Evolutionary conservation across 805 yeast species (phyloP).

Genomic region (Suhomyces sp.): DNA sequence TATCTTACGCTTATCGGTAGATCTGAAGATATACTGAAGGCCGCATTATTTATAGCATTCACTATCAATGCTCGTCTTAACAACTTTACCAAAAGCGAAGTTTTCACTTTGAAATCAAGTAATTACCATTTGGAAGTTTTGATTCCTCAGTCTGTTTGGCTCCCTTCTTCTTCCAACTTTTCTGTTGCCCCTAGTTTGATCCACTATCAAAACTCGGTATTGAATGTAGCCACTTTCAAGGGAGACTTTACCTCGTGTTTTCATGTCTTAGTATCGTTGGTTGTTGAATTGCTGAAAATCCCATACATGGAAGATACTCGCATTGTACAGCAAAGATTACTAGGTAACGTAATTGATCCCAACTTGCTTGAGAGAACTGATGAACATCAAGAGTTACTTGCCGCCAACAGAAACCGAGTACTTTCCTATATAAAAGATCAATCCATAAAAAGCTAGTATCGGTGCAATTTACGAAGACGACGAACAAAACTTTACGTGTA

Average conservation of each 20-base stretch:
- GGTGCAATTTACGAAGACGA: not conserved
- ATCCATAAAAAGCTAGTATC: not conserved
- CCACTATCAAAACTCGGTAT: not conserved
- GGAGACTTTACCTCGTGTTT: constrained; percentile 1
- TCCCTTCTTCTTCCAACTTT: not conserved
- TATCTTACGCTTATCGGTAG: constrained; percentile 30
- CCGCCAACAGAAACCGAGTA: constrained; percentile 3
- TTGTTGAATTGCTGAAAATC: not conserved
- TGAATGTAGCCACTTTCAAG: not conserved
- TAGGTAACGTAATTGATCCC: constrained; percentile 11
- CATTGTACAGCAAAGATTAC: constrained; percentile 5
- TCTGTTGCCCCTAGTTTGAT: not conserved
- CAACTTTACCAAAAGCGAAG: constrained; percentile 18
- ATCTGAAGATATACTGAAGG: constrained; percentile 17
- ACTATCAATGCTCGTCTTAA: constrained; percentile 25
- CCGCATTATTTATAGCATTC: constrained; percentile 26
- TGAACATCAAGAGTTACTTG: constrained; percentile 1
- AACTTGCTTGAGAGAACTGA: constrained; percentile 9
- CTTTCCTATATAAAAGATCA: not conserved
- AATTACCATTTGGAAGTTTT: constrained; percentile 20
- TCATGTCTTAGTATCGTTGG: not conserved
- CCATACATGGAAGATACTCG: constrained; percentile 8
- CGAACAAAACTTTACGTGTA: not conserved
- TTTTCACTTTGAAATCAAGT: constrained; percentile 31
- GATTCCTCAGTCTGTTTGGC: not conserved